Conservation (phyloP, 768 basidiomycete species). For the Rubroboletus pulcherrimus region DNA sequence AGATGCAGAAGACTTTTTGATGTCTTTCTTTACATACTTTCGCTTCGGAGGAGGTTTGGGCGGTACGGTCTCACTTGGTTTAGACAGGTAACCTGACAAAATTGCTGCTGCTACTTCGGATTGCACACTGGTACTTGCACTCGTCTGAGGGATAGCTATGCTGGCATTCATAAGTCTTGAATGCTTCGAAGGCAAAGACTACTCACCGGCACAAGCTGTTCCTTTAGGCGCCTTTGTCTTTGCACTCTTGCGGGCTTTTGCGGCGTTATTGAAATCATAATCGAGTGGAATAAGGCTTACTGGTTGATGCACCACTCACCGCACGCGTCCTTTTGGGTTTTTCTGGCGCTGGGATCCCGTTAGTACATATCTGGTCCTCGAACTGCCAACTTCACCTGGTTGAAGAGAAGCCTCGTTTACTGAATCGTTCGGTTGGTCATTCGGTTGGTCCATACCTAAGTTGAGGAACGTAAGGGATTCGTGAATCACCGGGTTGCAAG, state of each 20-base stretch:
- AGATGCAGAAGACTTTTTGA: slow-evolving; percentile 2
- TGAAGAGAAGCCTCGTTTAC: not conserved
- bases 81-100: slow-evolving; percentile 5
- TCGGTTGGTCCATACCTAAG: slow-evolving; percentile 3
- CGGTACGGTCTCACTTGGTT: slow-evolving; percentile 1
- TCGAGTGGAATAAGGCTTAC: slow-evolving; percentile 6
- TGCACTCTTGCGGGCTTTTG: slow-evolving; percentile 5
- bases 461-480: not conserved
- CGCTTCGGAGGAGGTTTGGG: slow-evolving; percentile 7
- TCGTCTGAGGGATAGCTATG: slow-evolving; percentile 19
- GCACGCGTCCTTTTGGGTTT: not conserved
- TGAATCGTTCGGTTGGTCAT: not conserved
- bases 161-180: slow-evolving; percentile 22
- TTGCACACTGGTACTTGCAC: slow-evolving; percentile 13
- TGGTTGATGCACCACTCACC: not conserved
- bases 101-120: slow-evolving; percentile 21
- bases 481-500: not conserved
- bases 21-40: slow-evolving; percentile 7
- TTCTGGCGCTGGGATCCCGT: slow-evolving; percentile 1
- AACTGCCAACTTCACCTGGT: slow-evolving; percentile 8
- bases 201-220: slow-evolving; percentile 15
- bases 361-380: not conserved
- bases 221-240: not conserved
- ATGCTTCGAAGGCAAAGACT: not conserved
- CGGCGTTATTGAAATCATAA: slow-evolving; percentile 2